Evolutionary conservation across 2,329 filamentous ascomycete genomes (phyloP), one percentile per base, ranked within the genome.

Genomic region (Calycina herbarum): DNA sequence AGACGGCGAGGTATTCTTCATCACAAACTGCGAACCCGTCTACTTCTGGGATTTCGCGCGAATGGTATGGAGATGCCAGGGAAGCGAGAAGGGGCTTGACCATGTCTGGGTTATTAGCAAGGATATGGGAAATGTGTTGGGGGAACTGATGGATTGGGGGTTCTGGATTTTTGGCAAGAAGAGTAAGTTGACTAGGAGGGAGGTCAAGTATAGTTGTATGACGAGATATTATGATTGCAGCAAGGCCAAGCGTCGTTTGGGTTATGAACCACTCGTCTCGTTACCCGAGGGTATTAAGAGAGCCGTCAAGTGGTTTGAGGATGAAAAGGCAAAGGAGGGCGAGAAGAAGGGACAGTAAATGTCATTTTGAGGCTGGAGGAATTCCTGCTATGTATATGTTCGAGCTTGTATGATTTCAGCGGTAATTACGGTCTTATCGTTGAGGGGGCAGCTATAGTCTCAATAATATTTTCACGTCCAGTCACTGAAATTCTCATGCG

Each of bases 1-100:
- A 60, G 91, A 94, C 76, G 95, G 94, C 66, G 89, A 97, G 77
- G 89, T 89, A 61, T 94, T 98, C 81, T 88, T 97, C 79, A 86
- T 98, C 74, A 95, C 93, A 65, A 98, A 98, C 77, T 92, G 93
- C 78, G 83, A 87, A 71, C 94, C 94, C 5, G 83, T 96, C 24
- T 94, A 94, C 77, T 96, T 97, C 78, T 96, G 95, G 88, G 93
- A 96, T 78, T 91, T 96, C 76, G 87, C 91, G 66, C 85, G 92
- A 51, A 87, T 88, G 48, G 84, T 97, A 58, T 98, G 92, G 92
- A 80, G 80, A 69, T 83, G 82, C 54, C 85, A 85, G 11, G 87
- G 87, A 42, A 81, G 78, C 64, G 76, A 79, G 7, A 78, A 79
- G 65, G 85, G 85, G 24, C 83, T 81, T 5, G 81, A 82, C 60